Evolutionary conservation across 1,139 yeast species (phyloP).

Genomic region (Taiozyma sp.): DNA sequence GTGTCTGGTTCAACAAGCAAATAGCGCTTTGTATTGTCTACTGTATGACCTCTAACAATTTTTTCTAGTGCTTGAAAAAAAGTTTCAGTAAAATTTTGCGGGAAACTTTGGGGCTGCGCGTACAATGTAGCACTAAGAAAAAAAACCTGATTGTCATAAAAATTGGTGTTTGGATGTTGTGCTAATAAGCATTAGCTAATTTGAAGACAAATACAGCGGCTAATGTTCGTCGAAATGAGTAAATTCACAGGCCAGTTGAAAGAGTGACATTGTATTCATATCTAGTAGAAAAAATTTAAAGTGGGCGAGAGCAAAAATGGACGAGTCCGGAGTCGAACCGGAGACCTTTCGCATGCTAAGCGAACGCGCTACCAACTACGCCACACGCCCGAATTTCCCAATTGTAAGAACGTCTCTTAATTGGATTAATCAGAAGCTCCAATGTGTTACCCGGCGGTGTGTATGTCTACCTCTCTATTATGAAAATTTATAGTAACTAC

Average conservation of each 20-base stretch:
- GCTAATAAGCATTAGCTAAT: background rate
- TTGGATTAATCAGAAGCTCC: too few species aligned
- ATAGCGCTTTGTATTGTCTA: background rate
- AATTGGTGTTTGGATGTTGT: background rate
- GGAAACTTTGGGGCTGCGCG: background rate
- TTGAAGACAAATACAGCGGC: background rate
- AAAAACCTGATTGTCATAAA: background rate
- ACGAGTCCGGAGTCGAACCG: constrained; percentile 91
- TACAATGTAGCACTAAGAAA: background rate
- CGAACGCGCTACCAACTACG: constrained; percentile 93
- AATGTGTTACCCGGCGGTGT: background rate
- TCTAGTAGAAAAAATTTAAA: too few species aligned
- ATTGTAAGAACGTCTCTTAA: too few species aligned
- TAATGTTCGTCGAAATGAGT: background rate
- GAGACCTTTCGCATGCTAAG: constrained; percentile 90
- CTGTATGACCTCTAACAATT: background rate
- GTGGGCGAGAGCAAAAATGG: constrained; percentile 34
- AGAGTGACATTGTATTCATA: too few species aligned
- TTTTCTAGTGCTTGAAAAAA: background rate
- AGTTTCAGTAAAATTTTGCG: background rate
- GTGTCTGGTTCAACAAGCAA: background rate
- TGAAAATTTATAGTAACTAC: background rate
- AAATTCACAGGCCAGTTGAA: background rate
- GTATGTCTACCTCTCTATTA: background rate
- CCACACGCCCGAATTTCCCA: constrained; percentile 63